Base-by-base conservation (phyloP, 2,329 filamentous ascomycete species). In the Penicillium sp. region DNA sequence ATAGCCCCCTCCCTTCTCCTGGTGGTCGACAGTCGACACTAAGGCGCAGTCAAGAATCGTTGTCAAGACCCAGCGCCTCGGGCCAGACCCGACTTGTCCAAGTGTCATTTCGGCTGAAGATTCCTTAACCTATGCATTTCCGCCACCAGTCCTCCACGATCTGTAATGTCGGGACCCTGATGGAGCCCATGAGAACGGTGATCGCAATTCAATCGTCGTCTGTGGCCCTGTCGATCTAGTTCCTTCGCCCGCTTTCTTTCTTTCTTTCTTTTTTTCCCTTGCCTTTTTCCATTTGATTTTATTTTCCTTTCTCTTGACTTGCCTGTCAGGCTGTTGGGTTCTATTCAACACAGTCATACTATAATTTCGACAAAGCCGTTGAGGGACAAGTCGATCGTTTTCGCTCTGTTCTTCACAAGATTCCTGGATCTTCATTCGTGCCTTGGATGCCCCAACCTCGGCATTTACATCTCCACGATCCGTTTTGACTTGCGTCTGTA, bases 81-180 rank as follows among this genome's bases (percentile, higher is more conserved):
- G 49, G 55, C 46, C 26, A 31, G 48, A 19, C 48, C 55, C 44
- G 33, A 33, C 23, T 48, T 43, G 52, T 47, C 29, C 29, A 45
- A 48, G 42, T 59, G 52, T 61, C 59, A 63, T 55, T 59, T 64
- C 62, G 62, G 62, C 60, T 67, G 66, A 62, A 65, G 61, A 64
- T 65, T 69, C 65, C 62, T 65, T 51, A 55, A 49, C 34, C 13
- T 37, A 16, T 42, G 6, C 16, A 5, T n/a, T 24, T 59, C 42
- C 58, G 63, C 58, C 60, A 59, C 55, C 55, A 42, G 9, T 23
- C 63, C 58, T 63, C 55, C 60, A 56, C 62, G 67, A 67, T 63
- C 63, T 67, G 58, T 55, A 39, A 44, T 46, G 56, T 39, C 34
- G 49, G 56, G 65, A 66, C 64, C 59, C 63, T 67, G 64, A 61